phyloP scores from a whole-genome alignment of 169 alveolate species.

The Eimeria brunetti region DNA sequence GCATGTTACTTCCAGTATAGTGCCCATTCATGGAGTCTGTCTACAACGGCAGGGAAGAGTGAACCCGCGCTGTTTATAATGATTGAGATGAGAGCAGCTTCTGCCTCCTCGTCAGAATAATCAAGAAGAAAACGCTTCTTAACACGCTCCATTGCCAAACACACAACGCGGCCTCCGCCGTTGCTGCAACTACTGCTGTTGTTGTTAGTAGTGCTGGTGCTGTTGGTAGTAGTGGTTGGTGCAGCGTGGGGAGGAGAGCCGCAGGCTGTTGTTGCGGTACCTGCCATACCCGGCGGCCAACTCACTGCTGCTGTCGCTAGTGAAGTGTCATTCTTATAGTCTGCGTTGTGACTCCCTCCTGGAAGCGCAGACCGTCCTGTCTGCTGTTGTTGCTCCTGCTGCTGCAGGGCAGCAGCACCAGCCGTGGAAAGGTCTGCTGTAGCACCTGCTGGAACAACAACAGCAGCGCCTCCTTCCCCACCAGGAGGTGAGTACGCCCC shows the following conservation, averaged over 20 bases:
- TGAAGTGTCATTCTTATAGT: neutral
- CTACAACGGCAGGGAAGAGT: constrained; percentile 94
- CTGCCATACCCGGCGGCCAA: neutral
- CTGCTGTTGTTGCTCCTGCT: constrained; percentile 30
- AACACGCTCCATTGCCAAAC: constrained; percentile 46
- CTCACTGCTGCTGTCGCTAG: neutral
- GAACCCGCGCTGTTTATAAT: constrained; percentile 94
- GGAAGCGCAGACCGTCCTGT: neutral
- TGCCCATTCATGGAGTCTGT: constrained; percentile 94
- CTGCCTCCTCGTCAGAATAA: constrained; percentile 93
- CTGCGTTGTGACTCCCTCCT: neutral
- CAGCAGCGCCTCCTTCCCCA: neutral
- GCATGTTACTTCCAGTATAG: constrained; percentile 87
- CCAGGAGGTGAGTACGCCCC: neutral
- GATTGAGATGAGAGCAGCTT: constrained; percentile 88
- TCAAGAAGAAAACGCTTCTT: constrained; percentile 52
- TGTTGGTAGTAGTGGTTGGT: neutral
- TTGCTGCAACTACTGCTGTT: constrained; percentile 21
- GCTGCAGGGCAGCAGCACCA: constrained; percentile 3
- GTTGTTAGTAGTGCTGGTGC: neutral
- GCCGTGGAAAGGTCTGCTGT: neutral
- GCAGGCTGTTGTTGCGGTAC: neutral
- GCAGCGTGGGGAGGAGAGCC: neutral
- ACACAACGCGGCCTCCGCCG: constrained; percentile 30
- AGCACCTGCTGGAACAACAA: neutral